Evolutionary conservation across 2,329 filamentous ascomycete genomes (phyloP), one percentile per base, ranked within the genome.

Genomic region (Apiospora rasikravindrae): DNA sequence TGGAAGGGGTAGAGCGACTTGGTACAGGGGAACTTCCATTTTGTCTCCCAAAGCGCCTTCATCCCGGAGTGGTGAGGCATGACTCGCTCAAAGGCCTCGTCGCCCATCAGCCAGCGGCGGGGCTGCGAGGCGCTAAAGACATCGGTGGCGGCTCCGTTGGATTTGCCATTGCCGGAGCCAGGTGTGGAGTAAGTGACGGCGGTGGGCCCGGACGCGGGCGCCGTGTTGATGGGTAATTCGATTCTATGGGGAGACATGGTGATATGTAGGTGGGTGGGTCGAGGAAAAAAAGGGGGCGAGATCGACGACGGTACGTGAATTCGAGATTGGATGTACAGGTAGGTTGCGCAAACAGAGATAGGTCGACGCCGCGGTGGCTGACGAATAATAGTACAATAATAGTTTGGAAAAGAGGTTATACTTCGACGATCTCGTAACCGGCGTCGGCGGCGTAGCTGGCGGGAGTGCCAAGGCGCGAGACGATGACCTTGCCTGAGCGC

Each of bases 1-100:
- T 94, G 93, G 85, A 95, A 95, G 0, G 91, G 91, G 76, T 93
- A 93, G 11, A 94, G 85, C 71, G 89, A 87, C 82, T 90, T 90
- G 47, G 81, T 81, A 80, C 88, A 90, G 6, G 90, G 90, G 75
- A 87, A 84, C 81, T 91, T 91, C 92, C 92, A 95, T 81, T 93
- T 94, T 8, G 90, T 93, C 82, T 93, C 91, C 92, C 93, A 95
- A 40, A 93, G 82, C 13, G 87, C 86, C 77, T 88, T 84, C 75
- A 92, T 90, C 33, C 87, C 88, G 45, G 86, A 83, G 75, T 91
- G 88, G 77, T 92, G 90, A 26, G 89, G 85, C 85, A 86, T 86
- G 73, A 78, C 79, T 19, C 73, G 76, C 77, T 84, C 81, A 77
- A 84, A 87, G 57, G 82, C 82, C 74, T 82, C 79, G 26, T 75